Percentiles rank a stretch among this genome's conserved stretches.
phyloP scores from a whole-genome alignment of 2,329 filamentous ascomycete genomes.

The Dothideomycetes sp. region DNA sequence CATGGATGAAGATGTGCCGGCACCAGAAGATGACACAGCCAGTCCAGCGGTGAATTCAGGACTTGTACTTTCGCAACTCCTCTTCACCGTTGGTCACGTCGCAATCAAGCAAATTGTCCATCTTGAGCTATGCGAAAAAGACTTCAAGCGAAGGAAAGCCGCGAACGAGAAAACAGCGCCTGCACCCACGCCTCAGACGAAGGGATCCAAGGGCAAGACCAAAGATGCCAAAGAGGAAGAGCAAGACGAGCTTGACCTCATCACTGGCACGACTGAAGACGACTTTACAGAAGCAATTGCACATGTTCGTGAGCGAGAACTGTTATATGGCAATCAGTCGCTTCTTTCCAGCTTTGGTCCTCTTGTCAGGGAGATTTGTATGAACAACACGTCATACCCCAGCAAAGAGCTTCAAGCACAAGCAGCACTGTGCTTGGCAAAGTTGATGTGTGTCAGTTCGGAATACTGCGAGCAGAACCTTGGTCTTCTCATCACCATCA shows the following conservation, averaged over 20 bases:
- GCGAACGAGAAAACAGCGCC: conserved; percentile 62
- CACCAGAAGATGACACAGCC: conserved; percentile 11
- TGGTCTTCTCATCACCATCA: conserved; percentile 89
- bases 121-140: conserved; percentile 89
- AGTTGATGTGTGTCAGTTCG: conserved; percentile 95
- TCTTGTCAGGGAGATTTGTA: conserved; percentile 84
- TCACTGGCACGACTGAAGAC: conserved; percentile 90
- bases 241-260: conserved; percentile 85
- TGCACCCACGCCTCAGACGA: conserved; percentile 24
- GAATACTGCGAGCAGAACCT: conserved; percentile 94
- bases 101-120: conserved; percentile 99
- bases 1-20: conserved; percentile 12
- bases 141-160: conserved; percentile 93
- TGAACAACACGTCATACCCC: conserved; percentile 84
- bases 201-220: conserved; percentile 30
- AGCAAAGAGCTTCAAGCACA: conserved; percentile 86
- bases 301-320: conserved; percentile 73
- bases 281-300: conserved; percentile 83
- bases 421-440: conserved; percentile 86
- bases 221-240: conserved; percentile 45
- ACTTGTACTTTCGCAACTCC: conserved; percentile 71
- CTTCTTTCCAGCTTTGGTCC: conserved; percentile 86
- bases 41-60: conserved; percentile 28
- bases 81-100: conserved; percentile 92
- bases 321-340: conserved; percentile 72